phyloP scores from a whole-genome alignment of 768 basidiomycete genomes.

The Serendipita vermifera region DNA sequence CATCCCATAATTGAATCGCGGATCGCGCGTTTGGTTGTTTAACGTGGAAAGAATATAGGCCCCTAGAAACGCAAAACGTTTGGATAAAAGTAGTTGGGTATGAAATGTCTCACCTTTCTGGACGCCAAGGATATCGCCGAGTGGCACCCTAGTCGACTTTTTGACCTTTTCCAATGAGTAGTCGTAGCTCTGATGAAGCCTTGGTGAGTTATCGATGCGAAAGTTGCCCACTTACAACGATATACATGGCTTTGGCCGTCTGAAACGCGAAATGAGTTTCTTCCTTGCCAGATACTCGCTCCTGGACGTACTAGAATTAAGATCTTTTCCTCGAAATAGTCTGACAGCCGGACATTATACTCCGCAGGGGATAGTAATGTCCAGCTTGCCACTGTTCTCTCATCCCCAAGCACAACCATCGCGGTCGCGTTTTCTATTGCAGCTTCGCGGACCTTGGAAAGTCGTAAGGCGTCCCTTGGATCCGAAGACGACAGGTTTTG shows the following conservation, averaged over 20 bases:
- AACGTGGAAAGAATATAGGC: slow-evolving; percentile 89
- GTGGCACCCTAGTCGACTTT: slow-evolving; percentile 76
- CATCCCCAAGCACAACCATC: slow-evolving; percentile 60
- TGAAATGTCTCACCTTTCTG: slow-evolving; percentile 47
- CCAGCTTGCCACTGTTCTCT: slow-evolving; percentile 75
- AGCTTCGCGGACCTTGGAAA: slow-evolving; percentile 81
- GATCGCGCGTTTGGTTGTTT: slow-evolving; percentile 83
- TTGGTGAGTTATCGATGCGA: not conserved
- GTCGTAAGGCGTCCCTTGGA: slow-evolving; percentile 72
- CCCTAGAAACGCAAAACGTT: slow-evolving; percentile 34
- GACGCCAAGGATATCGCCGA: slow-evolving; percentile 63
- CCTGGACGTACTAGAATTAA: slow-evolving; percentile 58
- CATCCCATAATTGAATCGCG: slow-evolving; percentile 81
- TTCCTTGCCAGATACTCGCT: not conserved
- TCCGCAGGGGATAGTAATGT: slow-evolving; percentile 78
- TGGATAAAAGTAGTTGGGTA: not conserved
- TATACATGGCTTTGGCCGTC: slow-evolving; percentile 48
- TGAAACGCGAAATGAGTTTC: slow-evolving; percentile 13
- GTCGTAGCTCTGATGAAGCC: slow-evolving; percentile 61
- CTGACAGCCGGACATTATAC: slow-evolving; percentile 53
- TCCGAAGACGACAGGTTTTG: slow-evolving; percentile 83
- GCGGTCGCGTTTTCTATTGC: slow-evolving; percentile 84
- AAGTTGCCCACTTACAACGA: slow-evolving; percentile 45
- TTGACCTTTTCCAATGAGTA: slow-evolving; percentile 88
- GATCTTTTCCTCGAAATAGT: slow-evolving; percentile 90